Evolutionary conservation across 1,284 basidiomycete genomes (phyloP).

Genomic region (Limonomyces culmigenus): DNA sequence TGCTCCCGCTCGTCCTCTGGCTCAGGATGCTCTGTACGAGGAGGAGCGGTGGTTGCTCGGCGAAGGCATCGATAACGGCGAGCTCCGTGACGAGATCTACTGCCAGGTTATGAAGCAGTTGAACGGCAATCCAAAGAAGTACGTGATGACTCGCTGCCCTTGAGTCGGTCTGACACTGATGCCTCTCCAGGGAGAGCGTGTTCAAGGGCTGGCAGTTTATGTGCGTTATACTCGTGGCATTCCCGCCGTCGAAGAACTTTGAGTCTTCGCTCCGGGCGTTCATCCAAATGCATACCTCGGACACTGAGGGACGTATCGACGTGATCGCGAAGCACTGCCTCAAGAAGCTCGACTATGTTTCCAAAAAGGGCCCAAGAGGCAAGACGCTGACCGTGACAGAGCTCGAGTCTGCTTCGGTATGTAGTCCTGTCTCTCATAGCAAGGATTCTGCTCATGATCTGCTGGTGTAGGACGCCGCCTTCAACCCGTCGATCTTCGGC

Average conservation of each 20-base stretch:
- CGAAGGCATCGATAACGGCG: constrained; percentile 60
- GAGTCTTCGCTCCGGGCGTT: constrained; percentile 68
- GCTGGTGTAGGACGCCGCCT: constrained; percentile 60
- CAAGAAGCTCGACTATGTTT: constrained; percentile 49
- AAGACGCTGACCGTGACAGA: constrained; percentile 67
- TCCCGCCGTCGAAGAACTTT: constrained; percentile 84
- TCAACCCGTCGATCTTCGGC: constrained; percentile 85
- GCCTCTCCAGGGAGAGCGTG: constrained; percentile 45
- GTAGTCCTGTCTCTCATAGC: constrained; percentile 11
- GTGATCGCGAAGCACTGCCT: constrained; percentile 83
- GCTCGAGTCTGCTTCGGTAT: constrained; percentile 74
- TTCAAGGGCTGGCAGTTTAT: constrained; percentile 87
- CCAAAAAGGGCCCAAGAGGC: constrained; percentile 69
- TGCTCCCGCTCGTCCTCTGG: constrained; percentile 8
- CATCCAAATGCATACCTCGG: constrained; percentile 47
- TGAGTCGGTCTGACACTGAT: constrained; percentile 1
- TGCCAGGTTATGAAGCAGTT: constrained; percentile 87
- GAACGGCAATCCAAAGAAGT: constrained; percentile 65
- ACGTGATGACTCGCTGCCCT: constrained; percentile 14
- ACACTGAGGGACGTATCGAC: constrained; percentile 61
- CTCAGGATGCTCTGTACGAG: constrained; percentile 36
- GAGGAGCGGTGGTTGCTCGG: constrained; percentile 77
- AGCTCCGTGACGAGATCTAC: constrained; percentile 83
- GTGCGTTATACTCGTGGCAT: constrained; percentile 74
- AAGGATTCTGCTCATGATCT: constrained; percentile 1